A percentile compares a stretch with the other conserved stretches of the same genome.
Evolutionary conservation across 345 rosid genomes (phyloP).

Genomic region (Boechera divaricarpa): DNA sequence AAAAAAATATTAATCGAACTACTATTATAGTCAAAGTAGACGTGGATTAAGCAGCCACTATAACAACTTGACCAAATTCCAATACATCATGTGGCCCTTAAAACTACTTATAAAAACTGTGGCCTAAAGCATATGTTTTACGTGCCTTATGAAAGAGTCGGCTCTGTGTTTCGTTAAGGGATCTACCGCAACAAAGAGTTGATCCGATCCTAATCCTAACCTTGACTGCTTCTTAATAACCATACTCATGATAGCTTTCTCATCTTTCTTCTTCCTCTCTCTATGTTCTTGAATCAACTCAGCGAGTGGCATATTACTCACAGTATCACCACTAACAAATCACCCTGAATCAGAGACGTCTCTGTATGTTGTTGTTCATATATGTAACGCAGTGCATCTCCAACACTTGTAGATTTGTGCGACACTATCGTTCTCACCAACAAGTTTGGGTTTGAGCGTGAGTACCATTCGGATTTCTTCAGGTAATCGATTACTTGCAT

Average conservation of each 20-base stretch:
- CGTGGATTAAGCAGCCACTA: too few relatives aligned
- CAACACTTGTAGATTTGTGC: slow-evolving; percentile 80
- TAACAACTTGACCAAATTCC: too few relatives aligned
- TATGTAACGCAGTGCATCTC: slow-evolving; percentile 84
- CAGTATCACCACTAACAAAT: slow-evolving; percentile 90
- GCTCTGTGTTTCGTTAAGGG: slow-evolving; percentile 65
- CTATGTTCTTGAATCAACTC: slow-evolving; percentile 76
- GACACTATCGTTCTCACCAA: slow-evolving; percentile 71
- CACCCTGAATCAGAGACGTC: slow-evolving; percentile 78
- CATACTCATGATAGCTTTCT: slow-evolving; percentile 95
- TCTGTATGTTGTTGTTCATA: slow-evolving; percentile 73
- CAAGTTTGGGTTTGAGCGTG: slow-evolving; percentile 55
- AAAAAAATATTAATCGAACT: too few relatives aligned
- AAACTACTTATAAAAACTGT: too few relatives aligned
- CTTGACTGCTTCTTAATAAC: slow-evolving; percentile 80
- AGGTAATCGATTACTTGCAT: slow-evolving; percentile 73
- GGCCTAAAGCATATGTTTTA: too few relatives aligned
- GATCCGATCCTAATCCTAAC: slow-evolving; percentile 67
- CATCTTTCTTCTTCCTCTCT: slow-evolving; percentile 85
- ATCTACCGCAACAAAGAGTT: slow-evolving; percentile 80
- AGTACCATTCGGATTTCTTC: slow-evolving; percentile 70
- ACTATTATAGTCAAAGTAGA: too few relatives aligned
- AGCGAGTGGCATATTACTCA: slow-evolving; percentile 85
- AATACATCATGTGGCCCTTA: too few relatives aligned
- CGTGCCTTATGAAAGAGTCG: too few relatives aligned